Base-by-base conservation (phyloP, 78 protist species). In the Speleostelium caveatum region DNA sequence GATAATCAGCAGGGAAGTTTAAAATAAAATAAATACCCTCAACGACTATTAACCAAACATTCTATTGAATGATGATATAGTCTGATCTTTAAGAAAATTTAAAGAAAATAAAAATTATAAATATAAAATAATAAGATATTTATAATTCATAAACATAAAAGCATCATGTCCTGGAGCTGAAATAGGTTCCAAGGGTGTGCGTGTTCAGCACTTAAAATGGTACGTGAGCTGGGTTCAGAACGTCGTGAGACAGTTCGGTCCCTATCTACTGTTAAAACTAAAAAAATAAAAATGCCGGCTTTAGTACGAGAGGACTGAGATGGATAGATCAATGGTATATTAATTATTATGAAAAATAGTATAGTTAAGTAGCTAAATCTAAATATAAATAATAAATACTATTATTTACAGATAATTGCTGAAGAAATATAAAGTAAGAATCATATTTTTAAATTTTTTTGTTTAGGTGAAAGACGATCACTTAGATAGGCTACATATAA, bases 301-400 rank as follows among this genome's bases (percentile, higher is more conserved):
- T 68, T 68, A 68, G 74, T 68, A 68, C 74, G 74, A 68, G 74
- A 68, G 74, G 74, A 68, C 56, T 68, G 74, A 22, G 74, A 22
- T 24, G 42, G 74, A 24, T 45, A 24, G 51, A 68, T 68, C 74
- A 26, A 14, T 68, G 74, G 56, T 68, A 45, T 68, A 68, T 68
- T n/a, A 68, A 45, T 68, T 68, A 45, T 68, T 22, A 4, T 14
- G 17, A 41, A n/a, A 30, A 16, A 35, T 63, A 33, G 68, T 33
- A 63, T 63, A 12, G 38, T 33, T 63, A 12, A 63, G 68, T 63
- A 63, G 68, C 38, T 33, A 63, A 8, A 33, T 63, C 33, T 63
- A 33, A 33, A 63, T 35, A 63, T 63, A 35, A 49, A 49, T 49
- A 49, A 49, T n/a, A n/a, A 49, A 49, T 49, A 49, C 8, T 16